Evolutionary conservation across 2,329 filamentous ascomycete species (phyloP).

Genomic region (Colletotrichum sp.): DNA sequence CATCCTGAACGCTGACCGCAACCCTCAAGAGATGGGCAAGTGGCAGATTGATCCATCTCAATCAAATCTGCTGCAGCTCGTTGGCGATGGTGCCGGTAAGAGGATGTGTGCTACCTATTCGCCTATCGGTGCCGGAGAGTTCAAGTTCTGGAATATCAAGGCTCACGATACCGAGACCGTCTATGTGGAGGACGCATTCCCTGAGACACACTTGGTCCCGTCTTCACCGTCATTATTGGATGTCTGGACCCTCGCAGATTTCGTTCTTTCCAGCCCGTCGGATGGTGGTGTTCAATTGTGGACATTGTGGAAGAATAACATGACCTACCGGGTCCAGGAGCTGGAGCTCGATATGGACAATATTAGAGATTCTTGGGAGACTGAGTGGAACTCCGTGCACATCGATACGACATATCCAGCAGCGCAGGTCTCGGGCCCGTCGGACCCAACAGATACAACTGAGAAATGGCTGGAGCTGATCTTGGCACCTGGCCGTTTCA

Average conservation of each 20-base stretch:
- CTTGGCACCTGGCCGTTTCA: constrained; percentile 83
- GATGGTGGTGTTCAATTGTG: constrained; percentile 68
- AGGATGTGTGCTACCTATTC: constrained; percentile 80
- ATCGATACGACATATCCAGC: constrained; percentile 61
- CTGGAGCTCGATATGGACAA: constrained; percentile 75
- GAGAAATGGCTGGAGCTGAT: constrained; percentile 89
- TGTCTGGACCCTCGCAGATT: constrained; percentile 82
- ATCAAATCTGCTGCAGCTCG: constrained; percentile 75
- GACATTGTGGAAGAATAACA: constrained; percentile 86
- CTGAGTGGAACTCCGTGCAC: constrained; percentile 73
- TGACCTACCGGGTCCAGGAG: constrained; percentile 75
- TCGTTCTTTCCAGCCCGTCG: constrained; percentile 63
- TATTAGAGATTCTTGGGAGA: constrained; percentile 65
- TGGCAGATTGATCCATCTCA: constrained; percentile 83
- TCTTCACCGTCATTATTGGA: constrained; percentile 73
- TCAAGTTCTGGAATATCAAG: constrained; percentile 88
- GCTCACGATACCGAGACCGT: constrained; percentile 68
- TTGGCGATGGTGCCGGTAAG: constrained; percentile 60
- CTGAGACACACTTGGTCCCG: constrained; percentile 67
- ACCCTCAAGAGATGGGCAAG: constrained; percentile 72
- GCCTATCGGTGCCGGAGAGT: constrained; percentile 84
- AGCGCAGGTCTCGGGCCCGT: constrained; percentile 62
- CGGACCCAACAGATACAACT: constrained; percentile 71
- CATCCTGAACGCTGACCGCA: constrained; percentile 70
- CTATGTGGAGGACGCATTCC: constrained; percentile 74